Evolutionary conservation across 2,329 filamentous ascomycete species (phyloP).

Genomic region (Escovopsis sp.): DNA sequence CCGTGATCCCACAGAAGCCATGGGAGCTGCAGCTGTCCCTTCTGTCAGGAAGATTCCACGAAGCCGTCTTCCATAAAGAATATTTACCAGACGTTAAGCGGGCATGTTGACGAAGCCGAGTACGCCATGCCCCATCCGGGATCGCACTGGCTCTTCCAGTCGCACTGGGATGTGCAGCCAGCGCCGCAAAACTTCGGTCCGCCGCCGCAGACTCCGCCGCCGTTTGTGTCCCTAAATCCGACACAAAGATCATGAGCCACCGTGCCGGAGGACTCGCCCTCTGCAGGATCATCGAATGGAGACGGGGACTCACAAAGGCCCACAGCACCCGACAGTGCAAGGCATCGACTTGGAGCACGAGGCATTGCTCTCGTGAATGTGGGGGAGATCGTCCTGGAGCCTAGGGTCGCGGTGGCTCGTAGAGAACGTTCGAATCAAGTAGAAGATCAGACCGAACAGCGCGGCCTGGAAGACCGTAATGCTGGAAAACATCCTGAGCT

Average conservation of each 20-base stretch:
- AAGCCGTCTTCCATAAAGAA: not conserved
- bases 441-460: no score
- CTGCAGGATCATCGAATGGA: not conserved
- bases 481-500: no score
- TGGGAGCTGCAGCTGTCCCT: conserved; percentile 13
- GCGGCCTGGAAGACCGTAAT: no score
- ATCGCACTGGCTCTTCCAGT: conserved; percentile 16
- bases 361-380: not conserved
- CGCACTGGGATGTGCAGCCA: conserved; percentile 10
- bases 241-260: no score
- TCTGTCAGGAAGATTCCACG: no score
- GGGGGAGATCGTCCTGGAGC: not conserved
- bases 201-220: conserved; percentile 3
- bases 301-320: not conserved
- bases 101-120: conserved; percentile 14
- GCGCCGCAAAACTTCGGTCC: conserved; percentile 2
- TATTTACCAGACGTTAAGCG: conserved; percentile 20
- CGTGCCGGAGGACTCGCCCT: not conserved
- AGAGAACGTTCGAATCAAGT: no score
- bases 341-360: not conserved
- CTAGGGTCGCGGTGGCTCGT: not conserved
- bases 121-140: conserved; percentile 16
- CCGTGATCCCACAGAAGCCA: conserved; percentile 19
- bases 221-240: not conserved
- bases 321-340: not conserved